These are phyloP conservation scores for Colletotrichum sp. DNA, from an alignment of 2,329 filamentous ascomycete species.

Conservation along the genomic window DNA sequence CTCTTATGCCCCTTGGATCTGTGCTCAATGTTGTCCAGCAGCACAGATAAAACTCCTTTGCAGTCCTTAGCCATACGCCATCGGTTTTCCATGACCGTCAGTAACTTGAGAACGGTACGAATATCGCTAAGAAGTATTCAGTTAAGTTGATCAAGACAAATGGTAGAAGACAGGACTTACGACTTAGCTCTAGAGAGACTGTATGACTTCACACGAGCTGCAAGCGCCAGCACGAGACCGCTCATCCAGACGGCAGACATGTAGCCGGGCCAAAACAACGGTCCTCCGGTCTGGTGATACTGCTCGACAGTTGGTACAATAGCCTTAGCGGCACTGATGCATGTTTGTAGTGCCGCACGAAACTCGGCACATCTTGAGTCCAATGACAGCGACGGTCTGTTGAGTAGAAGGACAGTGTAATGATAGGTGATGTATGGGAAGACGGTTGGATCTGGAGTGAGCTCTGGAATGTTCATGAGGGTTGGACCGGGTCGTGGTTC, in stretches of 20 bases:
- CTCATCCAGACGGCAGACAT: constrained; percentile 41
- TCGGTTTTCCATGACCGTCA: background rate
- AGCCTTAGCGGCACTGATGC: background rate
- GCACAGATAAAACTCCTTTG: constrained; percentile 2
- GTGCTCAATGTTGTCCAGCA: background rate
- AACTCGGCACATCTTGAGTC: constrained; percentile 5
- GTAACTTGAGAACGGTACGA: background rate
- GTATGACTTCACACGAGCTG: constrained; percentile 15
- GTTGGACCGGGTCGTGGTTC: background rate
- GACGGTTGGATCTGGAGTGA: background rate
- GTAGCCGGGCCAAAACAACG: constrained; percentile 36
- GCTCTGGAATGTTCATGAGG: background rate
- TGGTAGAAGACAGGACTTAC: background rate
- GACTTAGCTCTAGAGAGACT: background rate
- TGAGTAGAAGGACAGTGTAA: constrained; percentile 35
- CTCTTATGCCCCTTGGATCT: background rate
- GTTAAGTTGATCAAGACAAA: background rate
- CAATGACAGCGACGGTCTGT: constrained; percentile 38
- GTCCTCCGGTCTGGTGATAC: background rate
- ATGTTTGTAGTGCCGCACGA: constrained; percentile 6
- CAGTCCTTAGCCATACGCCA: constrained; percentile 17
- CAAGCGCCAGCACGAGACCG: constrained; percentile 39
- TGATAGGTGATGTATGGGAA: constrained; percentile 28
- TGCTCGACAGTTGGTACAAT: constrained; percentile 1
- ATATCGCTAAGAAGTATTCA: background rate